phyloP scores from a whole-genome alignment of 2,329 filamentous ascomycete genomes.

The Pseudogymnoascus sp. region DNA sequence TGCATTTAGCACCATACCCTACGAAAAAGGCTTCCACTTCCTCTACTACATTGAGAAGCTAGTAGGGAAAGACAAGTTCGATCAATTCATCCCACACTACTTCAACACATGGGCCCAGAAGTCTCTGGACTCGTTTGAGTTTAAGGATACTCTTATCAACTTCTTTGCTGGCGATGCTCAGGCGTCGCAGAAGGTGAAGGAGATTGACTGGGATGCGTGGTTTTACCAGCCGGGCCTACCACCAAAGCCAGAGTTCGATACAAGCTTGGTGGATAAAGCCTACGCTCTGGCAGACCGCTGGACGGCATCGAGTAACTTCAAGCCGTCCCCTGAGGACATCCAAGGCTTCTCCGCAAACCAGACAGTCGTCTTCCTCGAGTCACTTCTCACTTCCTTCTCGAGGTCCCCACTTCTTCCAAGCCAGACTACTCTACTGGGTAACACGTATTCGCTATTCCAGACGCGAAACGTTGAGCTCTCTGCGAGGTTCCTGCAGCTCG shows the following conservation, averaged over 20 bases:
- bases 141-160: slow-evolving; percentile 77
- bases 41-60: slow-evolving; percentile 84
- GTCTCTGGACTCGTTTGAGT: slow-evolving; percentile 88
- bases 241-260: slow-evolving; percentile 86
- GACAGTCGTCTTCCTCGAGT: slow-evolving; percentile 82
- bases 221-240: slow-evolving; percentile 87
- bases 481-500: slow-evolving; percentile 71
- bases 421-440: slow-evolving; percentile 65
- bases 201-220: slow-evolving; percentile 82
- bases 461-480: slow-evolving; percentile 83
- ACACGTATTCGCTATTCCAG: slow-evolving; percentile 63
- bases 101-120: slow-evolving; percentile 79
- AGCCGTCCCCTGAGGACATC: slow-evolving; percentile 63
- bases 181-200: slow-evolving; percentile 53
- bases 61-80: slow-evolving; percentile 78
- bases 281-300: slow-evolving; percentile 78
- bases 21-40: slow-evolving; percentile 95
- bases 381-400: slow-evolving; percentile 54
- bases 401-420: slow-evolving; percentile 54
- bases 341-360: slow-evolving; percentile 76
- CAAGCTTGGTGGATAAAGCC: slow-evolving; percentile 75
- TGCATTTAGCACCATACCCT: slow-evolving; percentile 85
- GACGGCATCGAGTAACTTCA: slow-evolving; percentile 57
- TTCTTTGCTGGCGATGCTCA: slow-evolving; percentile 71
- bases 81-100: slow-evolving; percentile 93